These are phyloP conservation scores for Penicillium vulpinum DNA, from an alignment of 2,329 filamentous ascomycete genomes.

Conservation along the genomic window DNA sequence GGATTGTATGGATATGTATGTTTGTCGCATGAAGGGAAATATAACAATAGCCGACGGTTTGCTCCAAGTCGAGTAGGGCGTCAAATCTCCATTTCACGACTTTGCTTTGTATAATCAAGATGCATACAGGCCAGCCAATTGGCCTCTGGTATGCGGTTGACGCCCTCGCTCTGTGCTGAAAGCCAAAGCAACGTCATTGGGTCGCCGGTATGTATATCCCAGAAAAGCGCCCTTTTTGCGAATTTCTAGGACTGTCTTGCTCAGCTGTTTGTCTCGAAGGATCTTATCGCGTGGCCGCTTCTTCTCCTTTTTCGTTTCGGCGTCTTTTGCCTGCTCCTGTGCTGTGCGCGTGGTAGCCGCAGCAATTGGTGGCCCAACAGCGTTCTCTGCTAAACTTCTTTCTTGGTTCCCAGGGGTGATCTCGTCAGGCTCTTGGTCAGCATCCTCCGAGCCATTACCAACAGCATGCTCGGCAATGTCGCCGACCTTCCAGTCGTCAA, in stretches of 20 bases:
- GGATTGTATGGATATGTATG: not conserved
- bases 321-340: conserved; percentile 39
- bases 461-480: conserved; percentile 46
- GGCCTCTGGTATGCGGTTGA: conserved; percentile 23
- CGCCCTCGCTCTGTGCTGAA: conserved; percentile 38
- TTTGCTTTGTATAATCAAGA: not conserved
- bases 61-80: not conserved
- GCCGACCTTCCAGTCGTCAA: conserved; percentile 73
- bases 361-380: not conserved
- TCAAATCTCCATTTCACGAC: not conserved
- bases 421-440: not conserved
- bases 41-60: not conserved
- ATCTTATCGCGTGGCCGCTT: conserved; percentile 83
- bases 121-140: conserved; percentile 29
- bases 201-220: conserved; percentile 77
- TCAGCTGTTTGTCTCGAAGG: conserved; percentile 69
- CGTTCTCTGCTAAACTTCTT: not conserved
- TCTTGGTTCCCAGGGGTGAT: not conserved
- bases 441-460: conserved; percentile 16
- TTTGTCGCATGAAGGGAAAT: not conserved
- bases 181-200: conserved; percentile 38
- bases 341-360: conserved; percentile 1
- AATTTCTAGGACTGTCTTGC: conserved; percentile 70
- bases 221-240: conserved; percentile 82
- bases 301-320: conserved; percentile 60